These are phyloP conservation scores for Candida fluviatilis DNA, from an alignment of 805 yeast genomes.

Conservation along the genomic window DNA sequence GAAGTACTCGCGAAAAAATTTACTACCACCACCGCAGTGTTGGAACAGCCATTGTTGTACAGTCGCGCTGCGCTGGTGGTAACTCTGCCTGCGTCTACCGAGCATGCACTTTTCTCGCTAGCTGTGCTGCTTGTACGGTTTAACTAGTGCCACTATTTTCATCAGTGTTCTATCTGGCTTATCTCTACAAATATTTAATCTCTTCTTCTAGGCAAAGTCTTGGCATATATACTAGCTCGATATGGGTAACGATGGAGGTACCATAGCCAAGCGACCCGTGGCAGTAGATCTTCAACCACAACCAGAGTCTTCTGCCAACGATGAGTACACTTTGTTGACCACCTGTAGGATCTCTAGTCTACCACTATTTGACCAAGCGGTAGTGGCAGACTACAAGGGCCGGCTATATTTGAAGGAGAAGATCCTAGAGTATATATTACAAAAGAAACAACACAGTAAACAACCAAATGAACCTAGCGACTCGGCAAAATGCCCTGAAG, in stretches of 20 bases:
- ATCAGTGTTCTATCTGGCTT: no score
- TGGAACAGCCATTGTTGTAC: background rate
- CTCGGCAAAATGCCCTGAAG: conserved; percentile 1
- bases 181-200: no score
- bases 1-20: no score
- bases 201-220: no score
- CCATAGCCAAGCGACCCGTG: conserved; percentile 54
- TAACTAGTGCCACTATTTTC: no score
- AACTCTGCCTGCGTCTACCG: background rate
- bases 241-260: conserved; percentile 66
- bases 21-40: no score
- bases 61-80: background rate
- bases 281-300: conserved; percentile 1
- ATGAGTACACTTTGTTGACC: conserved; percentile 31
- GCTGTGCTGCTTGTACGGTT: no score
- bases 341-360: conserved; percentile 47
- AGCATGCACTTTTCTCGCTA: no score
- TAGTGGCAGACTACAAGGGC: conserved; percentile 71
- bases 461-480: background rate
- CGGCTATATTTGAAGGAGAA: conserved; percentile 60
- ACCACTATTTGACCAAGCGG: conserved; percentile 39
- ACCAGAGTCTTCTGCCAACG: conserved; percentile 10
- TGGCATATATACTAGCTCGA: background rate
- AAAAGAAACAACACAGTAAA: conserved; percentile 20
- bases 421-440: conserved; percentile 52